Conservation (phyloP, 2,329 filamentous ascomycete genomes). For the Ascochyta rabiei region DNA sequence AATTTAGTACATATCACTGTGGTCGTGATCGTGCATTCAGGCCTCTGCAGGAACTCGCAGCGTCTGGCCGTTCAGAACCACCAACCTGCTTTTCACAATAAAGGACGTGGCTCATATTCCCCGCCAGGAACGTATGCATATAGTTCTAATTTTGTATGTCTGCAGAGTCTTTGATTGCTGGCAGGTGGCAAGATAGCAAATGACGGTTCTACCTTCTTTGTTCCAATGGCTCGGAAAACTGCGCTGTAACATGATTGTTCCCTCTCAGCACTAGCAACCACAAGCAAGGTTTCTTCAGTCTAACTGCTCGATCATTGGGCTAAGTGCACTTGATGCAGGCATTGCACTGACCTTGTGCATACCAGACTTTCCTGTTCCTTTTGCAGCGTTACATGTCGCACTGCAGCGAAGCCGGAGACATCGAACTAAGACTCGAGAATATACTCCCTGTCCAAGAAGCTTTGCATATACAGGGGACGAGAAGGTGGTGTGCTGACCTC, state of each 20-base stretch:
- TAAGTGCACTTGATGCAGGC: neutral
- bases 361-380: neutral
- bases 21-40: too few relatives aligned
- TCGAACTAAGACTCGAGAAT: neutral
- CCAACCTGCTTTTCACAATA: neutral
- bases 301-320: neutral
- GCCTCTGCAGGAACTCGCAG: too few relatives aligned
- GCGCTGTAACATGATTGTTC: neutral
- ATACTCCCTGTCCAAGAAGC: neutral
- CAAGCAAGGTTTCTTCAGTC: neutral
- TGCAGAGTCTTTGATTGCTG: neutral
- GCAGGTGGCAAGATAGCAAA: neutral
- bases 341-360: neutral
- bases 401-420: neutral
- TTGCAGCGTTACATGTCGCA: neutral
- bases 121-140: neutral
- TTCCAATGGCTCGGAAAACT: constrained; percentile 1
- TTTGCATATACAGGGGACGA: neutral
- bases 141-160: neutral
- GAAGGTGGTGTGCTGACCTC: constrained; percentile 2
- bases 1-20: too few relatives aligned
- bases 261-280: neutral
- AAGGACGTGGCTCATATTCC: neutral
- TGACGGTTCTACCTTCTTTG: neutral
- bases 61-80: neutral